Conservation (phyloP, 768 basidiomycete species). For the Leccinum truebloodii region DNA sequence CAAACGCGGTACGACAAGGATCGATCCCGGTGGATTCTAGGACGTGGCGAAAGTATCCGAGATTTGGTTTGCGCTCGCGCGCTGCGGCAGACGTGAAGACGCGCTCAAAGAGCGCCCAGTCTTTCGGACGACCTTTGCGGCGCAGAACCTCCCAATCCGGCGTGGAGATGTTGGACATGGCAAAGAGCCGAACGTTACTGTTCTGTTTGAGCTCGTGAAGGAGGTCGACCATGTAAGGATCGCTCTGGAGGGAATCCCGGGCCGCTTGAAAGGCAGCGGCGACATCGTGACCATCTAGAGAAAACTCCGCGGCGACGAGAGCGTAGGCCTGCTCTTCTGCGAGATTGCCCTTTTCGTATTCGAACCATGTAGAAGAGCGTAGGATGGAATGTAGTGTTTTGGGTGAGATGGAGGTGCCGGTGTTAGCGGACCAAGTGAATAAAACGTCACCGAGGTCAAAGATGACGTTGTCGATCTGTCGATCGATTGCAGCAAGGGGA, state of each 20-base stretch:
- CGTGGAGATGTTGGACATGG: constrained; percentile 26
- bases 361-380: constrained; percentile 22
- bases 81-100: constrained; percentile 22
- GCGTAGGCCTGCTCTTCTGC: constrained; percentile 11
- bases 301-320: constrained; percentile 15
- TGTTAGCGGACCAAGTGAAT: constrained; percentile 24
- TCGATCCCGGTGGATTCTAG: constrained; percentile 19
- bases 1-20: constrained; percentile 22
- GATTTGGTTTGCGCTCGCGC: constrained; percentile 23
- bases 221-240: constrained; percentile 17
- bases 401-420: constrained; percentile 15
- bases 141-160: constrained; percentile 25
- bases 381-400: constrained; percentile 12
- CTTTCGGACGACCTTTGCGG: constrained; percentile 10
- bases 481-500: constrained; percentile 2
- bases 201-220: constrained; percentile 16
- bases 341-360: constrained; percentile 25
- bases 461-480: constrained; percentile 23
- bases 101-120: constrained; percentile 23
- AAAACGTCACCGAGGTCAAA: constrained; percentile 26
- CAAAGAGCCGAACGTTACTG: constrained; percentile 14
- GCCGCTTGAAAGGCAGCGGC: constrained; percentile 8
- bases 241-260: constrained; percentile 9
- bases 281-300: constrained; percentile 16
- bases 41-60: constrained; percentile 20